Conservation (phyloP, 192 early-diverging fungal species). For the Geranomyces variabilis region DNA sequence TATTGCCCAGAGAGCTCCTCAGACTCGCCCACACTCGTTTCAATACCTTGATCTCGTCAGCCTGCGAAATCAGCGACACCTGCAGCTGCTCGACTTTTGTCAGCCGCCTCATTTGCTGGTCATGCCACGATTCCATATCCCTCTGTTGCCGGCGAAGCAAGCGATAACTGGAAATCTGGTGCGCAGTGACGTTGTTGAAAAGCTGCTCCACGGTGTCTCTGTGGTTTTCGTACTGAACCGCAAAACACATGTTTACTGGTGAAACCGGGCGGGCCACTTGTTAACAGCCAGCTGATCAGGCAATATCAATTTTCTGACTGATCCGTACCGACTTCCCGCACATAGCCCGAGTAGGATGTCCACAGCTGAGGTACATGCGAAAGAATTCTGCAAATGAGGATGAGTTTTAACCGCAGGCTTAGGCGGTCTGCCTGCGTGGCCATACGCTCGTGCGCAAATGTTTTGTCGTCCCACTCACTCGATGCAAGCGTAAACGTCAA, state of each 20-base stretch:
- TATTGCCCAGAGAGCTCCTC: neutral
- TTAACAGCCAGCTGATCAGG: neutral
- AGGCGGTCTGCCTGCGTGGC: too few species aligned
- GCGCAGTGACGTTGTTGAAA: conserved; percentile 23
- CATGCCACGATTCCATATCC: conserved; percentile 26
- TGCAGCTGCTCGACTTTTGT: conserved; percentile 12
- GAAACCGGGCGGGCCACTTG: neutral
- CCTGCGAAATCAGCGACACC: neutral
- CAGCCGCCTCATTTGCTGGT: conserved; percentile 17
- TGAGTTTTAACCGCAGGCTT: too few species aligned
- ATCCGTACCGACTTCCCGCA: conserved; percentile 32
- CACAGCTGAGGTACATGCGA: conserved; percentile 31
- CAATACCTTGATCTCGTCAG: conserved; percentile 22
- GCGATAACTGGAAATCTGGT: conserved; percentile 20
- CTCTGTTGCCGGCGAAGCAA: conserved; percentile 17
- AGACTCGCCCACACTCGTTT: neutral
- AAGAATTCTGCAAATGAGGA: conserved; percentile 19
- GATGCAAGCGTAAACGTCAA: conserved; percentile 23
- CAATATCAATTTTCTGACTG: neutral
- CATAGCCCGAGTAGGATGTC: conserved; percentile 37
- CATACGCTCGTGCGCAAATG: too few species aligned
- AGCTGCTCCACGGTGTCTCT: conserved; percentile 14
- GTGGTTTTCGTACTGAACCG: conserved; percentile 26
- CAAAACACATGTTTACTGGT: conserved; percentile 37
- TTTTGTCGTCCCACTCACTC: conserved; percentile 11